Base-by-base conservation (phyloP, 192 early-diverging fungal genomes). In the Radiomyces spectabilis region DNA sequence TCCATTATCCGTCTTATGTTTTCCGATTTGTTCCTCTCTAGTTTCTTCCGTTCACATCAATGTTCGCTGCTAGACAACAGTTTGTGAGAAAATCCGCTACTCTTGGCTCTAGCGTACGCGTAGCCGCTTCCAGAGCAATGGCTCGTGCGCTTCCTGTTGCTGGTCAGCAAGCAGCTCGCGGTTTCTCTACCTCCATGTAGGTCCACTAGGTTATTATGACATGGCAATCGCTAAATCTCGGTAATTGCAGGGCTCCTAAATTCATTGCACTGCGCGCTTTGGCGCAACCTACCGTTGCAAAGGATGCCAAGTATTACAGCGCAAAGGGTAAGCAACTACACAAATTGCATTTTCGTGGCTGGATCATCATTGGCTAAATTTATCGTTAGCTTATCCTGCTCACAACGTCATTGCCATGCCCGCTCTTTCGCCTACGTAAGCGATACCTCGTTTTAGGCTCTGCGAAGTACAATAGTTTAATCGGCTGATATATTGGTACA, bases 371-470 rank as follows among this genome's bases (percentile, higher is more conserved):
- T n/a, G n/a, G n/a, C n/a, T n/a, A n/a, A n/a, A 31, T 25, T 40
- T 29, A 7, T 57, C 21, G 47, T 38, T 77, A 84, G 83, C 75
- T 45, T 85, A 67, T 72, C 91, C 92, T 19, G 64, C 81, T 41
- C 93, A 98, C 73, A 82, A 78, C 43, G 55, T 85, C 66, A 85
- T 98, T 71, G 81, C 77, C 53, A 96, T 98, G 94, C 96, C 96
- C 38, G 96, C 96, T 25, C 80, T 98, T 41, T 95, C 93, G n/a
- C 96, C 96, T 7, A 98, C 96, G 64, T 66, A 58, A 66, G 64
- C 48, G n/a, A n/a, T n/a, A n/a, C n/a, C n/a, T n/a, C n/a, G n/a
- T n/a, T n/a, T n/a, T n/a, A n/a, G n/a, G n/a, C n/a, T n/a, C n/a
- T n/a, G n/a, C n/a, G n/a, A n/a, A n/a, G n/a, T n/a, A n/a, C n/a